Percentiles rank a stretch among this genome's conserved stretches.
Evolutionary conservation across 768 basidiomycete genomes (phyloP).

Genomic region (Lentinula sp.): DNA sequence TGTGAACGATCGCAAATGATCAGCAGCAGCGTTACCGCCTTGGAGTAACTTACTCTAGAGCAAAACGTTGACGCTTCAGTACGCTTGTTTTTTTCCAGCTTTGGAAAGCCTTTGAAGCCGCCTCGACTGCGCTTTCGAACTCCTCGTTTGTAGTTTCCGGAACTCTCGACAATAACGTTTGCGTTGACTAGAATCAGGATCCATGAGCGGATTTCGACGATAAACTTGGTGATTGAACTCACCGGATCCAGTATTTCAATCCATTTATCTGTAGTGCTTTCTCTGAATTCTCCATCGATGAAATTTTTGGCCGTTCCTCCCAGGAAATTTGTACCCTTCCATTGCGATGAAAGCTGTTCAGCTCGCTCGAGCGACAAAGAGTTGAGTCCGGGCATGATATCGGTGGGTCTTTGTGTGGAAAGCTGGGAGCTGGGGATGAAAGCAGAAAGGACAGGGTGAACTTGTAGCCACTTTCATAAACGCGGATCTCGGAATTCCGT

Average conservation of each 20-base stretch:
- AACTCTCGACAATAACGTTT: slow-evolving; percentile 82
- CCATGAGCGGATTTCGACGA: not conserved
- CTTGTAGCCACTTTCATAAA: not conserved
- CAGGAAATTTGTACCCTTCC: slow-evolving; percentile 82
- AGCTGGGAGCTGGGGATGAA: not conserved
- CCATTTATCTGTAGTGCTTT: slow-evolving; percentile 77
- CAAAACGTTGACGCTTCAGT: slow-evolving; percentile 81
- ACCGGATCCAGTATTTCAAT: slow-evolving; percentile 90
- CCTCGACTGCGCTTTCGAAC: slow-evolving; percentile 77
- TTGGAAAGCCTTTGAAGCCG: slow-evolving; percentile 81
- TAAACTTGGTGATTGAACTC: slow-evolving; percentile 19
- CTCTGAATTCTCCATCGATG: slow-evolving; percentile 84
- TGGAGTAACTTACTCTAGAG: slow-evolving; percentile 43
- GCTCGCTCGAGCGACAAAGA: slow-evolving; percentile 58
- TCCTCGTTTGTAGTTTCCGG: slow-evolving; percentile 82
- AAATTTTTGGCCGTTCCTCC: slow-evolving; percentile 91
- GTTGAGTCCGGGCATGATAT: slow-evolving; percentile 27
- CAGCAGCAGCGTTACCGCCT: not conserved
- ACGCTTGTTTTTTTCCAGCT: slow-evolving; percentile 85
- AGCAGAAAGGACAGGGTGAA: not conserved
- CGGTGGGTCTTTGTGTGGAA: no score
- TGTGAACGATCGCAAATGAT: not conserved
- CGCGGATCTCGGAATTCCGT: not conserved
- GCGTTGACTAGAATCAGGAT: slow-evolving; percentile 59
- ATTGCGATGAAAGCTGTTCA: slow-evolving; percentile 63